Conservation (phyloP, 2,329 filamentous ascomycete genomes). For the Aureobasidium sp. region DNA sequence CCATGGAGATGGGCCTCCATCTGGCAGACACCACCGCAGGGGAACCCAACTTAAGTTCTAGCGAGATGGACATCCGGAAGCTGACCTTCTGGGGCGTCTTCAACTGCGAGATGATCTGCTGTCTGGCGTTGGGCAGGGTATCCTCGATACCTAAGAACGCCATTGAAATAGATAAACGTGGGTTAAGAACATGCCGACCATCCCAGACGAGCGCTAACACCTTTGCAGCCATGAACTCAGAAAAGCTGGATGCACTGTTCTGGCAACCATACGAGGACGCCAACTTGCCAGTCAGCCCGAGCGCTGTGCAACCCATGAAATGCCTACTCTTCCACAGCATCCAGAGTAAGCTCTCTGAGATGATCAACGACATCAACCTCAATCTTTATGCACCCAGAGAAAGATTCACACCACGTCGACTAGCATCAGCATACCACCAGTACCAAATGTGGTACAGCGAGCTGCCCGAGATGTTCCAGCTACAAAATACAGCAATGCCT, state of each 20-base stretch:
- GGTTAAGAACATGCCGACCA: conserved; percentile 21
- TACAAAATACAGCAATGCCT: conserved; percentile 64
- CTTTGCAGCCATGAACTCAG: conserved; percentile 2
- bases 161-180: conserved; percentile 42
- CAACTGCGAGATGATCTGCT: conserved; percentile 43
- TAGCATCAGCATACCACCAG: conserved; percentile 59
- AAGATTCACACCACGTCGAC: conserved; percentile 55
- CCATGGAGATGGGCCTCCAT: conserved; percentile 65
- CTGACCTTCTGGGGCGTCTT: conserved; percentile 50
- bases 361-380: conserved; percentile 65
- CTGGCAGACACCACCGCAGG: conserved; percentile 33
- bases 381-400: conserved; percentile 65
- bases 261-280: conserved; percentile 34
- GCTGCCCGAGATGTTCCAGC: conserved; percentile 56
- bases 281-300: conserved; percentile 44
- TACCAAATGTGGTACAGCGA: conserved; percentile 66
- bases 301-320: conserved; percentile 61
- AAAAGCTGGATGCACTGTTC: conserved; percentile 23
- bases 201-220: not conserved
- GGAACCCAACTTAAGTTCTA: conserved; percentile 29
- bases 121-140: conserved; percentile 41
- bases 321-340: conserved; percentile 37
- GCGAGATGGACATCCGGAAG: conserved; percentile 43
- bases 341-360: conserved; percentile 65
- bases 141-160: conserved; percentile 43